Base-by-base conservation (phyloP, 805 yeast genomes). In the Metschnikowia dekortorum region DNA sequence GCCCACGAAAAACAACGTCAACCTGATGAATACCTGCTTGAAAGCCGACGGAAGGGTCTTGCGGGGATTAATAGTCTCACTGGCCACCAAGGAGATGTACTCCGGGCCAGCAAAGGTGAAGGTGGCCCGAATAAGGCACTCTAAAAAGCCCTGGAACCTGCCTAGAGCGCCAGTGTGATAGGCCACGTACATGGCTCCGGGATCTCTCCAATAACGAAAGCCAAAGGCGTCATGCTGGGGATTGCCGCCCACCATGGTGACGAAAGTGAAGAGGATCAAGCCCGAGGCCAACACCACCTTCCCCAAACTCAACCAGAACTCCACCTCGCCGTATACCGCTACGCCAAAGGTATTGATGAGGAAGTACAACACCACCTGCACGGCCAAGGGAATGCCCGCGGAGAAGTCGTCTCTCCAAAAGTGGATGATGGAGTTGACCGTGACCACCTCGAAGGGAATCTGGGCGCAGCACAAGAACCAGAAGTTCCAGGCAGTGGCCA, bases 21-120 rank as follows among this genome's bases (percentile, higher is more conserved):
- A 72, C 56, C 96, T 76, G 60, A 76, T 75, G 53, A 87, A 82
- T 14, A 89, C 89, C 49, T 85, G 85, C 55, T 81, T 84, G 71
- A 84, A 87, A 0, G 96, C 96, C 32, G 75, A 76, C n/a, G 94
- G 90, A 62, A 89, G 70, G 6, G 82, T 82, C 48, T 78, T 78
- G 47, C 92, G 76, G 8, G 96, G 95, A 57, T 82, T 74, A 33
- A 77, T 70, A 2, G 88, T 82, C 64, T 89, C 96, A 43, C 95
- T 89, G 2, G 96, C 95, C 33, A 88, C 82, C 87, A 87, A 84
- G 1, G 92, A 78, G 34, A 89, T 80, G 59, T 87, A 86, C 66
- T 89, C 96, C 1, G 96, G 95, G 0, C 96, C 96, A 3, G 88
- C 88, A 55, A 87, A 82, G 14, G 94, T 85, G 64, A 85, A 89